Evolutionary conservation across 805 yeast genomes (phyloP).

Genomic region (Saccharomycopsis vini): DNA sequence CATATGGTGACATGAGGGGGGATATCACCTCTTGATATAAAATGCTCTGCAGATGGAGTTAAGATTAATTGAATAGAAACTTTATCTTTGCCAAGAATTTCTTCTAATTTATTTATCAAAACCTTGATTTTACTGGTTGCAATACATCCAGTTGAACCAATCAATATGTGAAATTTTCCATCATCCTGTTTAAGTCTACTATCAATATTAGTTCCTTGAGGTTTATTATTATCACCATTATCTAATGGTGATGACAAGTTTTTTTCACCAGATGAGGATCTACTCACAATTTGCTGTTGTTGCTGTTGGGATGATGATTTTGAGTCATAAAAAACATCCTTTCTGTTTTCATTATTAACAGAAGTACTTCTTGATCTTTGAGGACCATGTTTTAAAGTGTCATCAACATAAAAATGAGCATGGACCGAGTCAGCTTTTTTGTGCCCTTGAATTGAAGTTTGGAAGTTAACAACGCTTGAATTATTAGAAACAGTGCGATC

Average conservation of each 20-base stretch:
- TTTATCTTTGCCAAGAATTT: conserved; percentile 63
- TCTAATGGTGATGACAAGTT: not conserved
- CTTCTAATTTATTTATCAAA: conserved; percentile 73
- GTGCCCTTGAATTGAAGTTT: conserved; percentile 23
- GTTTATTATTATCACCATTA: not conserved
- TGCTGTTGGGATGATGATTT: no score
- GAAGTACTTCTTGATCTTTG: conserved; percentile 28
- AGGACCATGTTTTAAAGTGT: conserved; percentile 45
- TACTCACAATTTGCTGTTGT: not conserved
- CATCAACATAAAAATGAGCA: conserved; percentile 71
- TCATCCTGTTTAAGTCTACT: conserved; percentile 70
- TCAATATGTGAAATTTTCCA: conserved; percentile 74
- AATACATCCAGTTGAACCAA: conserved; percentile 85
- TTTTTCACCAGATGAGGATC: not conserved
- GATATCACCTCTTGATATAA: conserved; percentile 45
- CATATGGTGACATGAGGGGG: conserved; percentile 74
- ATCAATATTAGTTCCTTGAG: conserved; percentile 38
- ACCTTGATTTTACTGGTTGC: conserved; percentile 73
- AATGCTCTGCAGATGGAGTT: conserved; percentile 80
- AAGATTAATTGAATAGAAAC: conserved; percentile 79
- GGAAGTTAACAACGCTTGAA: not conserved
- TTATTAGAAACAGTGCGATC: not conserved
- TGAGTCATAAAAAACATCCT: not conserved
- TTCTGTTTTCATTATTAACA: conserved; percentile 23
- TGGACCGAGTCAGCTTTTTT: conserved; percentile 58